phyloP scores from a whole-genome alignment of 1,139 yeast species.

The Suhomyces wounanorum region DNA sequence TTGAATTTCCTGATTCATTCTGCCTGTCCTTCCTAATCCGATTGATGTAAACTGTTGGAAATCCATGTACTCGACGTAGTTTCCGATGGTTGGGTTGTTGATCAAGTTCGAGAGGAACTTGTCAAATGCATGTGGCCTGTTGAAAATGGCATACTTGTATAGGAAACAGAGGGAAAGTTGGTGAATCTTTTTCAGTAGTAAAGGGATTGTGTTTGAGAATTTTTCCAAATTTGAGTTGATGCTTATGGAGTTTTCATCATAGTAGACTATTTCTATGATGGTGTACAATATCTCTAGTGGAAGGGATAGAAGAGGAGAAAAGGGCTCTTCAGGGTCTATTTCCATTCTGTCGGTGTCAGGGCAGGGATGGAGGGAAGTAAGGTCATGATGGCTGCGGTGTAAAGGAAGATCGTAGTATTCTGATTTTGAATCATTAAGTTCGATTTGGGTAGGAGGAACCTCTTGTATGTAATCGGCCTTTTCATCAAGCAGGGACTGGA shows the following conservation, averaged over 20 bases:
- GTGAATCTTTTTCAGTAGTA: conserved; percentile 39
- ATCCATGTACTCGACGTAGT: conserved; percentile 74
- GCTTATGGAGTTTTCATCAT: conserved; percentile 40
- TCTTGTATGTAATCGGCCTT: neutral
- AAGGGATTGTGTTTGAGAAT: conserved; percentile 43
- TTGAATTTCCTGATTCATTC: conserved; percentile 89
- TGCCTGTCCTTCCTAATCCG: conserved; percentile 85
- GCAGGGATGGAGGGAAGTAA: neutral
- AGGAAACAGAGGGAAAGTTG: conserved; percentile 40
- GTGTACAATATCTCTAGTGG: conserved; percentile 47
- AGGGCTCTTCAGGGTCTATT: conserved; percentile 14
- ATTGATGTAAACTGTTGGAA: conserved; percentile 88
- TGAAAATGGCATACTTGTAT: conserved; percentile 70
- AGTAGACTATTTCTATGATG: conserved; percentile 48
- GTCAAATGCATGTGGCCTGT: conserved; percentile 81
- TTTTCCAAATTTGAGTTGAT: conserved; percentile 46
- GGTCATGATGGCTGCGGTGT: conserved; percentile 3
- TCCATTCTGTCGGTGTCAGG: neutral
- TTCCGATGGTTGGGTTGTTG: conserved; percentile 54
- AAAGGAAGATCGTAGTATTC: conserved; percentile 3
- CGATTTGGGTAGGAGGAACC: neutral
- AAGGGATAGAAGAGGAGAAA: conserved; percentile 34
- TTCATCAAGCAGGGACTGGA: neutral
- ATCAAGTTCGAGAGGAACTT: conserved; percentile 62
- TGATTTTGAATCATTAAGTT: neutral